Conservation (phyloP, 805 yeast genomes). For the Danielia oregonensis region DNA sequence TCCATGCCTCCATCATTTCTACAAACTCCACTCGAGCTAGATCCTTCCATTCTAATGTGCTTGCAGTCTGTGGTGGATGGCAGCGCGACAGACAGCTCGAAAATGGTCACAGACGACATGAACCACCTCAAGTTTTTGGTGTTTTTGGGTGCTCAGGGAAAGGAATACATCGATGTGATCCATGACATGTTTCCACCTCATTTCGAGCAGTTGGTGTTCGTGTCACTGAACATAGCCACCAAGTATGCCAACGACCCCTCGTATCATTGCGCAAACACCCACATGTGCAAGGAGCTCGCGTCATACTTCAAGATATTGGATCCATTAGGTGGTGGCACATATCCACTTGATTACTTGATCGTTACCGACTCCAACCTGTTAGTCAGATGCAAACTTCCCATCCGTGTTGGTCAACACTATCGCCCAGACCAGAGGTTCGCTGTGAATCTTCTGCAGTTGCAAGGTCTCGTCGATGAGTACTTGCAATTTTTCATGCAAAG, state of each 20-base stretch:
- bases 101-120: slow-evolving; percentile 3
- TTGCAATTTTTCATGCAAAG: background rate
- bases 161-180: slow-evolving; percentile 22
- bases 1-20: slow-evolving; percentile 1
- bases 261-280: slow-evolving; percentile 5
- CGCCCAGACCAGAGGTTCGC: slow-evolving; percentile 22
- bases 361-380: slow-evolving; percentile 15
- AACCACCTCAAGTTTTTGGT: slow-evolving; percentile 15
- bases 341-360: slow-evolving; percentile 29
- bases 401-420: slow-evolving; percentile 12
- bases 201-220: slow-evolving; percentile 9
- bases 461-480: slow-evolving; percentile 12
- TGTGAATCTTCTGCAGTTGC: slow-evolving; percentile 9
- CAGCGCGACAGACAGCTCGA: background rate
- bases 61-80: background rate
- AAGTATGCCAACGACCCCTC: background rate
- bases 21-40: background rate
- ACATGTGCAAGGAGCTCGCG: slow-evolving; percentile 20
- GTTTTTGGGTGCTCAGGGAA: slow-evolving; percentile 32
- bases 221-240: slow-evolving; percentile 15
- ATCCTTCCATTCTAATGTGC: background rate
- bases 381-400: slow-evolving; percentile 17
- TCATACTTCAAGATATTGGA: slow-evolving; percentile 24
- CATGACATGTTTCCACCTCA: slow-evolving; percentile 8
- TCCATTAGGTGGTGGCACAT: slow-evolving; percentile 36